Percentiles rank a stretch among this genome's conserved stretches.
These are phyloP conservation scores for Holtermanniella nyarrowii DNA, from an alignment of 768 basidiomycete species.

Conservation along the genomic window DNA sequence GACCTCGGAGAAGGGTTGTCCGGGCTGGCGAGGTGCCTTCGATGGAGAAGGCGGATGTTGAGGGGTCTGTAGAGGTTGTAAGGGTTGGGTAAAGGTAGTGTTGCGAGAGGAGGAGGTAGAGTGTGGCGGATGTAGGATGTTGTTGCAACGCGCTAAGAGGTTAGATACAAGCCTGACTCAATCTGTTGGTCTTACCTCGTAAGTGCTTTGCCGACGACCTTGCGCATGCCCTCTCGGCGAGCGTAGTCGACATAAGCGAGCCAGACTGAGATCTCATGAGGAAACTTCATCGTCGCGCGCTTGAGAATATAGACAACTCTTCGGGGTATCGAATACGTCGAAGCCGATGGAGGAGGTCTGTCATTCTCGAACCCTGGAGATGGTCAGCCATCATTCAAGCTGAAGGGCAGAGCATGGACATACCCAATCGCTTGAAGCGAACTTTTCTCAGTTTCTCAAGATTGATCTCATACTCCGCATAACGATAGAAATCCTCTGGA, in stretches of 20 bases:
- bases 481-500: constrained; percentile 80
- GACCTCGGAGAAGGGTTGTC: constrained; percentile 69
- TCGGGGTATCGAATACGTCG: constrained; percentile 73
- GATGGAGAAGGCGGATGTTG: constrained; percentile 30
- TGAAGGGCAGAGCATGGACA: constrained; percentile 23
- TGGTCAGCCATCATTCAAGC: constrained; percentile 27
- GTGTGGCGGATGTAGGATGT: constrained; percentile 63
- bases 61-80: constrained; percentile 44
- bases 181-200: constrained; percentile 76
- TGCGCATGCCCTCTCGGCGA: constrained; percentile 64
- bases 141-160: constrained; percentile 64
- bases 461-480: constrained; percentile 83
- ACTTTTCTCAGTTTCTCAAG: constrained; percentile 72
- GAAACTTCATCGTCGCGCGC: constrained; percentile 78
- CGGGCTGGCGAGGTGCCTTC: constrained; percentile 53
- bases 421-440: constrained; percentile 62
- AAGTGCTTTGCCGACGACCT: constrained; percentile 68
- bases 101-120: constrained; percentile 75
- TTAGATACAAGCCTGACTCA: too few species aligned
- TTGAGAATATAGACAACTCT: constrained; percentile 84
- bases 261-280: constrained; percentile 77
- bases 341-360: constrained; percentile 54
- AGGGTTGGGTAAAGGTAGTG: constrained; percentile 68
- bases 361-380: constrained; percentile 26
- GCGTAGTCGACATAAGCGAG: constrained; percentile 78